phyloP scores from a whole-genome alignment of 2,329 filamentous ascomycete genomes.

The Tolypocladium tundrense region DNA sequence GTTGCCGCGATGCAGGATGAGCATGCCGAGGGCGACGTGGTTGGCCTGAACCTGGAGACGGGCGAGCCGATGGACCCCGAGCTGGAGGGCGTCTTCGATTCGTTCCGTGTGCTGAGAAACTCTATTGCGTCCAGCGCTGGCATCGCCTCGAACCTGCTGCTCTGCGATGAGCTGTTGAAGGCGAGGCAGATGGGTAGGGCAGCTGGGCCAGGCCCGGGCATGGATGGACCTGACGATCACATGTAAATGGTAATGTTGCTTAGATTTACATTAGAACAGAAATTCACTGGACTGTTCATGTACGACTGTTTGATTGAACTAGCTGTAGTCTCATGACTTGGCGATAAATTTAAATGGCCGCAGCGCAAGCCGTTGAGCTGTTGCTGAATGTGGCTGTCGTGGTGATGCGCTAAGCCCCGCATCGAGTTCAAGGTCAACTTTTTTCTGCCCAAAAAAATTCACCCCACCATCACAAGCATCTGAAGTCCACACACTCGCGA shows the following conservation, averaged over 20 bases:
- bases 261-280: constrained; percentile 28
- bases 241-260: constrained; percentile 28
- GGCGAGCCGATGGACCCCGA: constrained; percentile 94
- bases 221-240: constrained; percentile 49
- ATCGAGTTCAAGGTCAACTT: constrained; percentile 5
- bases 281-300: not conserved
- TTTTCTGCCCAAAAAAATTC: constrained; percentile 20
- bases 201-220: constrained; percentile 52
- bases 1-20: constrained; percentile 85
- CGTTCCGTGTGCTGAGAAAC: constrained; percentile 89
- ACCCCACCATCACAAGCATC: constrained; percentile 12
- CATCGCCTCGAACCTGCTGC: constrained; percentile 87
- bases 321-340: not conserved
- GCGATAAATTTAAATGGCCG: no score
- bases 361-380: not conserved
- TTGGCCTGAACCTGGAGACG: constrained; percentile 76
- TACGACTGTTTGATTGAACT: no score
- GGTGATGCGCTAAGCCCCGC: constrained; percentile 20
- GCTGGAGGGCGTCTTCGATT: constrained; percentile 88
- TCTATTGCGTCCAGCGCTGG: constrained; percentile 87
- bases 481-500: not conserved
- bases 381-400: constrained; percentile 16
- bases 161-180: constrained; percentile 97
- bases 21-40: constrained; percentile 69
- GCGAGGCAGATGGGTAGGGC: constrained; percentile 82